Evolutionary conservation across 352 stramenopile genomes (phyloP).

Genomic region (Phytophthora tubulina): DNA sequence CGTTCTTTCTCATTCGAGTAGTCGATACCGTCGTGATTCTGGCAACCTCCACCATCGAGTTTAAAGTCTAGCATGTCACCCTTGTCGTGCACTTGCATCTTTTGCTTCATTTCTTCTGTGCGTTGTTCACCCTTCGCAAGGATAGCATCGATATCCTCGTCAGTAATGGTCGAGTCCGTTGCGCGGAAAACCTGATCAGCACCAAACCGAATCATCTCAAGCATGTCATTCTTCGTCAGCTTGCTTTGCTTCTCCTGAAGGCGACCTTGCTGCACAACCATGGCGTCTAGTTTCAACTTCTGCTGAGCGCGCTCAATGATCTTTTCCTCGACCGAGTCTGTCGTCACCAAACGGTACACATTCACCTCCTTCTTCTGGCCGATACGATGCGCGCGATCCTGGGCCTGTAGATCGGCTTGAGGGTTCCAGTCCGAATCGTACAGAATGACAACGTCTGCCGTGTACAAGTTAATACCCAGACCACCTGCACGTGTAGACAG

Average conservation of each 20-base stretch:
- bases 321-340: conserved; percentile 98
- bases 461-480: conserved; percentile 99
- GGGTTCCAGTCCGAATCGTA: conserved; percentile 99
- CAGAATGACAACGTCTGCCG: conserved; percentile 98
- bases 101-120: conserved; percentile 91
- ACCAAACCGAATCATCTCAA: conserved; percentile 98
- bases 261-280: conserved; percentile 89
- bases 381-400: conserved; percentile 98
- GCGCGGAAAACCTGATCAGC: conserved; percentile 98
- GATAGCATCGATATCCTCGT: conserved; percentile 99
- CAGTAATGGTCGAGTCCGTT: conserved; percentile 97
- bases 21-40: conserved; percentile 97
- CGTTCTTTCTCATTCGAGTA: conserved; percentile 95
- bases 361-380: conserved; percentile 99
- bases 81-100: conserved; percentile 88
- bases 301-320: conserved; percentile 98
- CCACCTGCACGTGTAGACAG: conserved; percentile 97
- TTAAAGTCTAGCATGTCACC: conserved; percentile 91
- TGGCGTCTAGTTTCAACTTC: conserved; percentile 95
- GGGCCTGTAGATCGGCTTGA: conserved; percentile 95
- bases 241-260: conserved; percentile 93
- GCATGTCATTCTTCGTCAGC: conserved; percentile 96
- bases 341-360: conserved; percentile 95
- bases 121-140: conserved; percentile 91
- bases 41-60: conserved; percentile 93